Conservation (phyloP, 805 yeast genomes). For the Candida suzukii region DNA sequence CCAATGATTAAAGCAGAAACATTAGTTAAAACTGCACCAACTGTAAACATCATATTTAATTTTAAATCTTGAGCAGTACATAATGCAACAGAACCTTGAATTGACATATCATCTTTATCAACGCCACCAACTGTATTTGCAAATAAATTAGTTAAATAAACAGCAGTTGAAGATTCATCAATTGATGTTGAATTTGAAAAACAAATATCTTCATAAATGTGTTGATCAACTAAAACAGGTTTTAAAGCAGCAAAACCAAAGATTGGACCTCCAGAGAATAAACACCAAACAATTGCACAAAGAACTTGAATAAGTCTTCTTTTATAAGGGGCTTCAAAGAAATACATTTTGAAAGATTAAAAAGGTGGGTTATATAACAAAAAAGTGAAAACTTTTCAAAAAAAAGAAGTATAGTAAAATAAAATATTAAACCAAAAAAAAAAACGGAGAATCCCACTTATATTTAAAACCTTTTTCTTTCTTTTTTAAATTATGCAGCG, state of each 20-base stretch:
- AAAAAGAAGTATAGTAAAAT: no score
- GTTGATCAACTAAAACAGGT: slow-evolving; percentile 70
- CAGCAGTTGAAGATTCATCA: neutral
- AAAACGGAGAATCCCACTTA: no score
- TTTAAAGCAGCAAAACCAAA: slow-evolving; percentile 96
- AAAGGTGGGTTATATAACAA: no score
- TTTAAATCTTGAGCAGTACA: slow-evolving; percentile 49
- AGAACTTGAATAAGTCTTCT: slow-evolving; percentile 44
- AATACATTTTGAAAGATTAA: slow-evolving; percentile 17
- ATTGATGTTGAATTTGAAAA: slow-evolving; percentile 12
- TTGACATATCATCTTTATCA: slow-evolving; percentile 6
- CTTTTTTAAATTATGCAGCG: no score
- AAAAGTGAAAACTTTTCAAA: no score
- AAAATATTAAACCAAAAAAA: no score
- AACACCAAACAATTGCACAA: slow-evolving; percentile 82
- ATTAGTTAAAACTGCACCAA: slow-evolving; percentile 50
- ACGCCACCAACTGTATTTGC: neutral
- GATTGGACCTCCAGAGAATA: slow-evolving; percentile 86
- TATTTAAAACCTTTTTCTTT: no score
- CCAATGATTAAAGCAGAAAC: slow-evolving; percentile 48
- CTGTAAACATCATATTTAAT: slow-evolving; percentile 52
- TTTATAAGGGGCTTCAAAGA: slow-evolving; percentile 20
- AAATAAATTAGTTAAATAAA: neutral
- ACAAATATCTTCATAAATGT: slow-evolving; percentile 66
- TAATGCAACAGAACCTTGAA: slow-evolving; percentile 28